Evolutionary conservation across 2,329 filamentous ascomycete genomes (phyloP).

Genomic region (Aureobasidium musti): DNA sequence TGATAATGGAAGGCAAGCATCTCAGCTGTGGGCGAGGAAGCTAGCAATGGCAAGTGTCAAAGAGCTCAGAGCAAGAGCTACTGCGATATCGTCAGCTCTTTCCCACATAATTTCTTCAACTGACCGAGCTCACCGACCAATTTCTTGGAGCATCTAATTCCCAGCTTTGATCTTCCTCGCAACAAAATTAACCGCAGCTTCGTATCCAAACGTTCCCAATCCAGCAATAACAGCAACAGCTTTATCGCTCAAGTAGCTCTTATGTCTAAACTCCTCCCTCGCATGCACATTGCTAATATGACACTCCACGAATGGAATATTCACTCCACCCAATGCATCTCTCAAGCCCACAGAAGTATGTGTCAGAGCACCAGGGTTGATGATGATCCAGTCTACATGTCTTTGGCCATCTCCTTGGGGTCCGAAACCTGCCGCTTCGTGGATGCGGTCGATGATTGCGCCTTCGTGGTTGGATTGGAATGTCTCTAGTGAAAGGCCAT

Average conservation of each 20-base stretch:
- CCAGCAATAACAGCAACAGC: constrained; percentile 73
- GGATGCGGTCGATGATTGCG: constrained; percentile 71
- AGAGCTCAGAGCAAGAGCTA: background rate
- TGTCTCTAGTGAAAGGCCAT: constrained; percentile 55
- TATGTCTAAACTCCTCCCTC: constrained; percentile 66
- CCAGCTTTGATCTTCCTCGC: constrained; percentile 34
- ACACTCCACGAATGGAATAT: constrained; percentile 74
- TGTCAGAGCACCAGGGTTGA: constrained; percentile 74
- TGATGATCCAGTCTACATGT: constrained; percentile 65
- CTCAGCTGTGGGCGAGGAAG: too few relatives aligned
- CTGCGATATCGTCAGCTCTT: background rate
- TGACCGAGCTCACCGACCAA: background rate
- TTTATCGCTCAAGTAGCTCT: constrained; percentile 75
- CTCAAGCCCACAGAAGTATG: constrained; percentile 75
- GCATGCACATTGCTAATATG: constrained; percentile 75
- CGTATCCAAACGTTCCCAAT: constrained; percentile 54
- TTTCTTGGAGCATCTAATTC: background rate
- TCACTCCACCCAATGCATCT: constrained; percentile 70
- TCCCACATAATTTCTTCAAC: background rate
- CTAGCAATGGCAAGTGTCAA: background rate
- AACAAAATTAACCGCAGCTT: constrained; percentile 49
- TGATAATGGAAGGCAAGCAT: too few relatives aligned
- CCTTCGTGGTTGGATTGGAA: constrained; percentile 82
- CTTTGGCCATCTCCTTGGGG: background rate
- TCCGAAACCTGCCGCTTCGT: constrained; percentile 57